Base-by-base conservation (phyloP, 768 basidiomycete genomes). In the Leccinum uliginosum region DNA sequence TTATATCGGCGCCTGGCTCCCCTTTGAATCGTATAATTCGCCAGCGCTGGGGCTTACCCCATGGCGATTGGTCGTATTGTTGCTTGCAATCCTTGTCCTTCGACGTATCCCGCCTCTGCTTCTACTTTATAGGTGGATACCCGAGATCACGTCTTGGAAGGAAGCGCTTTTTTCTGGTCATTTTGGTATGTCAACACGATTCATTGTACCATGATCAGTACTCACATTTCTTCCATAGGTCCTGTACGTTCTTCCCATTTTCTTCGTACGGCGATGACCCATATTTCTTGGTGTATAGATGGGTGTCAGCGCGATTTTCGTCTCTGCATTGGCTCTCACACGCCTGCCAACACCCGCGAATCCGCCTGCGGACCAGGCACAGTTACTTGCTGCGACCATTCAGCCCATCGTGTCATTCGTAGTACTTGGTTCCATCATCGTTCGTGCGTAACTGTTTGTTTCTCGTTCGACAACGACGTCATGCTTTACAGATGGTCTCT, bases 81-180 rank as follows among this genome's bases (percentile, higher is more conserved):
- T 86, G 63, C 64, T 93, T 38, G 73, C 75, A 2, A 85, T 97
- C 49, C 73, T 97, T 47, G 61, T 83, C 8, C 69, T 98, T 32
- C 83, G 97, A 24, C 81, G 96, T 12, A 85, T 98, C 26, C 95
- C 95, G 0, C 74, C 83, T 14, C 77, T 98, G 47, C 72, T 97
- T 53, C 63, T 84, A 3, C 75, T 97, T 3, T 94, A 95, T 65
- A 82, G 74, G 58, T 91, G 84, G 80, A 82, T 97, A 14, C 96
- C 95, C 0, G 95, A 98, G 70, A 90, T 98, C 62, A 70, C 73
- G 38, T 85, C 82, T 21, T 90, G 93, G 85, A 78, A 82, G 46
- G 93, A 98, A 73, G 95, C 96, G 0, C 60, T 93, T 4, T 97
- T 98, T 68, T 84, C 82, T 5, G 96, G 96, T 3, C 94, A 97